Conservation (phyloP, 2,329 filamentous ascomycete species). For the Phialocephala subalpina region DNA sequence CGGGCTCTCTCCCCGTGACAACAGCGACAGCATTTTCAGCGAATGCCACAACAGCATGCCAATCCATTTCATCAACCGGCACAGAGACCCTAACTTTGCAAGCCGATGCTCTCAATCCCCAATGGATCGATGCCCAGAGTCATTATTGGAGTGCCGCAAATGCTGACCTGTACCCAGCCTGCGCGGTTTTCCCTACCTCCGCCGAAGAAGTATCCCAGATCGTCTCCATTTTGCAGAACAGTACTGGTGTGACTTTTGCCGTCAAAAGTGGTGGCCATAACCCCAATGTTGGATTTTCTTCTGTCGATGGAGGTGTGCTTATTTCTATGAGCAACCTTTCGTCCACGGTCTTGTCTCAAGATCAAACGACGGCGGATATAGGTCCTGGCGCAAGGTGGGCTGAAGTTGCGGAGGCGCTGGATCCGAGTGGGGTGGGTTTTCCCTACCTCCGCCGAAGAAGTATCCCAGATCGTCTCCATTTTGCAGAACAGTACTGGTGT, state of each 20-base stretch:
- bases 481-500: constrained; percentile 41
- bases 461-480: constrained; percentile 2
- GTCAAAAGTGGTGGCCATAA: constrained; percentile 52
- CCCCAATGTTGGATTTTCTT: constrained; percentile 46
- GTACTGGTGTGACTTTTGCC: constrained; percentile 47
- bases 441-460: constrained; percentile 8
- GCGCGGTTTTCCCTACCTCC: neutral
- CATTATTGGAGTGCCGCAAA: neutral
- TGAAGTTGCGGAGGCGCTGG: constrained; percentile 48
- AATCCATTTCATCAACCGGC: neutral
- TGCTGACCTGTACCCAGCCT: neutral
- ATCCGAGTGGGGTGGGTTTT: constrained; percentile 37
- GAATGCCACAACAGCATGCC: neutral
- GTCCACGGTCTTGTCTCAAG: constrained; percentile 23
- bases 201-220: constrained; percentile 8
- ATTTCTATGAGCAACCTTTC: constrained; percentile 3
- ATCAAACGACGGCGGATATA: constrained; percentile 42
- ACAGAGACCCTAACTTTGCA: neutral
- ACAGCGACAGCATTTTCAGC: neutral
- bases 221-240: constrained; percentile 32
- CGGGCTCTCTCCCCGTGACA: neutral
- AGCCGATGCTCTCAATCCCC: neutral
- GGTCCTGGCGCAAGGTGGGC: constrained; percentile 48
- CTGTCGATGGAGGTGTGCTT: constrained; percentile 30
- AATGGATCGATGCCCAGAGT: neutral